Percentiles rank a stretch among this genome's conserved stretches.
These are phyloP conservation scores for Calonectria honghensis DNA, from an alignment of 2,329 filamentous ascomycete genomes.

Conservation along the genomic window DNA sequence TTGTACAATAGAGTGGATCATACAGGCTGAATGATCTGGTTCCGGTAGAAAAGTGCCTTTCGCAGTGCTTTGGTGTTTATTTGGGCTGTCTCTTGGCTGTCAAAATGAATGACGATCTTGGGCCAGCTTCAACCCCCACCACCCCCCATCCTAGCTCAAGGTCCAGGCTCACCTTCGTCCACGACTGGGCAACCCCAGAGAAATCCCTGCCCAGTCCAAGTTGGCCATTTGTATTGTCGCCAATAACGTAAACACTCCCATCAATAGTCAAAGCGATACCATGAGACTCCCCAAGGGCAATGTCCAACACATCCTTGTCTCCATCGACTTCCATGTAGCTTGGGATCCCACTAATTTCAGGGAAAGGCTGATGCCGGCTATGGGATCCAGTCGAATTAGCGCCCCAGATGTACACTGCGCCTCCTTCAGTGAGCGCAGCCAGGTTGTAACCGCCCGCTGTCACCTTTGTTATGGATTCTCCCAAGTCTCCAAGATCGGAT, in stretches of 20 bases:
- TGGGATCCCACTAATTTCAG: constrained; percentile 59
- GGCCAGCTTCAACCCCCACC: constrained; percentile 69
- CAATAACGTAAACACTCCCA: constrained; percentile 72
- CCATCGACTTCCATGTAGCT: constrained; percentile 67
- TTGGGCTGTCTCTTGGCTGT: constrained; percentile 51
- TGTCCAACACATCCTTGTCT: constrained; percentile 72
- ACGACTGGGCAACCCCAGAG: constrained; percentile 53
- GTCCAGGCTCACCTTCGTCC: constrained; percentile 61
- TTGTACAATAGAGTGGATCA: constrained; percentile 72
- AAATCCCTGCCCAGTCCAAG: constrained; percentile 66
- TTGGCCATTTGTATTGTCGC: constrained; percentile 76
- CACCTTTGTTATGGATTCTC: constrained; percentile 72
- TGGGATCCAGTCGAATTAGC: constrained; percentile 49
- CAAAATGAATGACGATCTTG: constrained; percentile 70
- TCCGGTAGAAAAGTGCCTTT: constrained; percentile 45
- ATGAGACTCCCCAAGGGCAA: constrained; percentile 76
- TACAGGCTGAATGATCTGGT: constrained; percentile 59
- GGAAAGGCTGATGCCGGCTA: constrained; percentile 59
- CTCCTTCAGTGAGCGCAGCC: constrained; percentile 74
- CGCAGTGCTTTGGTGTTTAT: constrained; percentile 40
- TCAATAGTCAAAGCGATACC: constrained; percentile 72
- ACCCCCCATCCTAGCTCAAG: constrained; percentile 54
- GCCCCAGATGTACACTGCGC: constrained; percentile 79
- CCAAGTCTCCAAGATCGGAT: constrained; percentile 69
- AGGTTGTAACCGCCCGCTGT: constrained; percentile 74